Base-by-base conservation (phyloP, 169 alveolate species). In the Plasmodium yoelii region DNA sequence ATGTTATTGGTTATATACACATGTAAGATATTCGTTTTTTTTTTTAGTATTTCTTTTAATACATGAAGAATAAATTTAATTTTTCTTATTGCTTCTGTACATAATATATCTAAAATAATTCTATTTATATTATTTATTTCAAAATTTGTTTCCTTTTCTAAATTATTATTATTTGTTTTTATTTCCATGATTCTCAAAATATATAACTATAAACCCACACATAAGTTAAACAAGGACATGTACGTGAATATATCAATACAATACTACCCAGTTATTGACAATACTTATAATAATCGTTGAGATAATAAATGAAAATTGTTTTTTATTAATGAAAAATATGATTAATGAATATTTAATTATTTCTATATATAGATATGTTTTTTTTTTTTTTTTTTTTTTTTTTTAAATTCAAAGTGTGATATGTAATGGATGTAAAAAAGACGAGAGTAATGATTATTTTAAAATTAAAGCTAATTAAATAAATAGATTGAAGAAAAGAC, bases 41-140 rank as follows among this genome's bases (percentile, higher is more conserved):
- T 77, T 51, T 77, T 65, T 46, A 77, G 34, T 18, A 63, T 28
- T 56, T 77, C 77, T 28, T 69, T 77, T 44, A 77, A 53, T 8
- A 77, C 59, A 65, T 77, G 88, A 26, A 77, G 46, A 39, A 77
- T 64, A 57, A 77, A 77, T 57, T 77, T 77, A 46, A 77, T 77
- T 57, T 77, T 77, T 24, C 88, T 28, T 77, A 77, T 49, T 26
- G 63, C 88, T 51, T 77, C 88, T 64, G 77, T 42, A 24, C 88
- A 77, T 24, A 77, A 57, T 1, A 64, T 77, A 63, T 77, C 73
- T 69, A 77, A 44, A 19, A 77, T 77, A 24, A 77, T 77, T 42
- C 77, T 77, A 57, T 77, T 77, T 28, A 77, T 77, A 51, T 77
- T 77, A 8, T 77, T 77, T 8, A 77, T 55, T 77, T 77, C 71